Conservation (phyloP, 225 moss, liverwort and hornwort species). For the Asterella californica region DNA sequence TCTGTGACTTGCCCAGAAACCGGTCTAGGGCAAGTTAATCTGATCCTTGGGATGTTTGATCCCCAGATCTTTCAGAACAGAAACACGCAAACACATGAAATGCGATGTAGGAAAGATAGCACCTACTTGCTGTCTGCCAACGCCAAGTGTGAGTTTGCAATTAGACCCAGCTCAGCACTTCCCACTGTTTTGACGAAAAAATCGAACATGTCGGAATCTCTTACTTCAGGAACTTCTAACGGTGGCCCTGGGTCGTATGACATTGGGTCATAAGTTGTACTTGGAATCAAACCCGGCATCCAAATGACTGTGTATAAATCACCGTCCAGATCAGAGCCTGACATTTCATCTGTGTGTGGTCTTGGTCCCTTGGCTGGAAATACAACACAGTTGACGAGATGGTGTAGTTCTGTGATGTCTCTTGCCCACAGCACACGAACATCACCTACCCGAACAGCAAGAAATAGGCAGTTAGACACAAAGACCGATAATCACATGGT, state of each 20-base stretch:
- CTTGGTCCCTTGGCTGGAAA: conserved; percentile 66
- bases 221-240: conserved; percentile 47
- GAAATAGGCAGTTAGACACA: background rate
- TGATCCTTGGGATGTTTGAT: too few relatives aligned
- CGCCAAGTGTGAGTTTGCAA: conserved; percentile 66
- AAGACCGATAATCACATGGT: background rate
- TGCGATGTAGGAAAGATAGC: too few relatives aligned
- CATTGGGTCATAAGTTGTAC: conserved; percentile 48
- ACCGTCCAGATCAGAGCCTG: conserved; percentile 67
- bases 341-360: conserved; percentile 66
- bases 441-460: conserved; percentile 33
- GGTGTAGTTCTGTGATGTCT: conserved; percentile 49
- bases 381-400: conserved; percentile 75
- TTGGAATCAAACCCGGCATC: conserved; percentile 63
- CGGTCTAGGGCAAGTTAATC: too few relatives aligned
- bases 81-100: conserved; percentile 29
- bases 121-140: conserved; percentile 61
- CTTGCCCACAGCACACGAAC: conserved; percentile 66
- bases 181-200: conserved; percentile 60
- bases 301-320: conserved; percentile 71
- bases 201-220: conserved; percentile 38
- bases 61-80: too few relatives aligned
- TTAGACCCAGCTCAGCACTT: conserved; percentile 56
- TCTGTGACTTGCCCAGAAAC: too few relatives aligned
- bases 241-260: conserved; percentile 43